Evolutionary conservation across 176 grass and related monocot species (phyloP).

Genomic region (Oryza nivara): DNA sequence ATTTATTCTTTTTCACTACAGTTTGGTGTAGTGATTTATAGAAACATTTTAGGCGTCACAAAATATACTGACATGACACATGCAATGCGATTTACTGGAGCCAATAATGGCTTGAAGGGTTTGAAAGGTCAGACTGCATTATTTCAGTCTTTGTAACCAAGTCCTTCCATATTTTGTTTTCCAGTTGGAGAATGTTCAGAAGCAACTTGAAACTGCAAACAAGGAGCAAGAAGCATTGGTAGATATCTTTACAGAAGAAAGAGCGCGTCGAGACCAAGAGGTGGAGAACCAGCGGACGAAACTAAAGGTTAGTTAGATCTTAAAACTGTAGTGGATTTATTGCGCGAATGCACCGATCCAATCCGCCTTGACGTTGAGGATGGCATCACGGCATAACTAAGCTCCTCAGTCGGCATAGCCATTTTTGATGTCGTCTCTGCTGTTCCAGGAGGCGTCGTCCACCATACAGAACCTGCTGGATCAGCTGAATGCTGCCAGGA

Average conservation of each 20-base stretch:
- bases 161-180: conserved; percentile 19
- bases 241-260: conserved; percentile 79
- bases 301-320: conserved; percentile 54
- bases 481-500: conserved; percentile 43
- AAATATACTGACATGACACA: background rate
- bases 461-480: conserved; percentile 65
- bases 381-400: background rate
- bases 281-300: conserved; percentile 69
- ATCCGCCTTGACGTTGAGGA: background rate
- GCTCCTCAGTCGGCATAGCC: background rate
- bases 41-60: background rate
- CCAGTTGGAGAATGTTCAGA: conserved; percentile 56
- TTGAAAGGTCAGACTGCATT: background rate
- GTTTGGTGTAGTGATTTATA: conserved; percentile 7
- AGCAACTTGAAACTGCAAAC: conserved; percentile 55
- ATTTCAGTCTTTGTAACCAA: background rate
- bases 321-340: background rate
- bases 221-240: conserved; percentile 73
- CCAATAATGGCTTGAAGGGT: conserved; percentile 1
- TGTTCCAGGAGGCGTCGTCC: conserved; percentile 51
- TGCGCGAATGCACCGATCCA: background rate
- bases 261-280: conserved; percentile 46
- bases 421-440: background rate
- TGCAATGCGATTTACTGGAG: background rate
- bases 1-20: background rate